These are phyloP conservation scores for Pichia eremophila DNA, from an alignment of 805 yeast species.

Conservation along the genomic window DNA sequence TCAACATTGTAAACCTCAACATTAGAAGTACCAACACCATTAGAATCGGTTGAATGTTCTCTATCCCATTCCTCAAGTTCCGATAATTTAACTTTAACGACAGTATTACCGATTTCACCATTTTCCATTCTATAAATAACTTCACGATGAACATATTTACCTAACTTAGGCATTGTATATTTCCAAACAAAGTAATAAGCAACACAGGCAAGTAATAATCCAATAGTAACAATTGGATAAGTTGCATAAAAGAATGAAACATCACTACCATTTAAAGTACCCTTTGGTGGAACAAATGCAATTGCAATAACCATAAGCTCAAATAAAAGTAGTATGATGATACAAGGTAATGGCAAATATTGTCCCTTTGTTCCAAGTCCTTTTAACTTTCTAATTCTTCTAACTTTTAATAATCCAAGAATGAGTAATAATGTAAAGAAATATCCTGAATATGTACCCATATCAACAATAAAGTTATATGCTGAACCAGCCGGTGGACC, in stretches of 20 bases:
- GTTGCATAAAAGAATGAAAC: constrained; percentile 35
- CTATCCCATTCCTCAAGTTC: constrained; percentile 29
- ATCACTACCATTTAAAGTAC: constrained; percentile 32
- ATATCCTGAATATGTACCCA: constrained; percentile 74
- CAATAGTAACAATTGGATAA: constrained; percentile 31
- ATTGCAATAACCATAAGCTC: constrained; percentile 30
- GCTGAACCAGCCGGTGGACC: constrained; percentile 89
- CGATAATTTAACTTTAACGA: constrained; percentile 26
- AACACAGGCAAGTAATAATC: constrained; percentile 26
- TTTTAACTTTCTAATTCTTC: constrained; percentile 25
- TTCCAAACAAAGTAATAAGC: constrained; percentile 31
- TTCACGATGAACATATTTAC: constrained; percentile 28
- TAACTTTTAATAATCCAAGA: constrained; percentile 45
- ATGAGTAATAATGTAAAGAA: constrained; percentile 62
- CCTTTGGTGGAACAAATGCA: constrained; percentile 35
- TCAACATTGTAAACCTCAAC: too few relatives aligned
- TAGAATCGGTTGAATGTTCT: constrained; percentile 10
- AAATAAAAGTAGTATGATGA: constrained; percentile 26
- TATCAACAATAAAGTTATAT: constrained; percentile 68
- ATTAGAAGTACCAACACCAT: constrained; percentile 5
- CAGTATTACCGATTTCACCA: constrained; percentile 34
- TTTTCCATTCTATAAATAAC: constrained; percentile 24
- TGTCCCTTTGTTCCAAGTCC: constrained; percentile 29
- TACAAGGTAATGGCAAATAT: constrained; percentile 27
- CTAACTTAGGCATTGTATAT: constrained; percentile 26